These are phyloP conservation scores for Diaporthe sp. DNA, from an alignment of 2,329 filamentous ascomycete species.

Conservation along the genomic window DNA sequence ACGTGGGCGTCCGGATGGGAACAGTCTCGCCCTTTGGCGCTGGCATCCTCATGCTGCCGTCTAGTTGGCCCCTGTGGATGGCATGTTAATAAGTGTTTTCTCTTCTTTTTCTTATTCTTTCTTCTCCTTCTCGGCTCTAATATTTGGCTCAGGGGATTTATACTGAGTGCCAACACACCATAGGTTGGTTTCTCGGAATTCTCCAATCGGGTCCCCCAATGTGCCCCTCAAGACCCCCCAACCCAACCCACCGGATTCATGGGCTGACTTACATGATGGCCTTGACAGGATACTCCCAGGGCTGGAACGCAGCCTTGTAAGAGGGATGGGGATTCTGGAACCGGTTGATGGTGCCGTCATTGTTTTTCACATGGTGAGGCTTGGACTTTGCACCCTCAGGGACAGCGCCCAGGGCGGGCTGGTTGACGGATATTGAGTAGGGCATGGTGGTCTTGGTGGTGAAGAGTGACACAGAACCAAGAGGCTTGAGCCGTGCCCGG, in stretches of 20 bases:
- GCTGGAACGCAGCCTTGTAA: conserved; percentile 46
- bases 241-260: not conserved
- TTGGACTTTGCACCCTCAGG: conserved; percentile 60
- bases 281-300: conserved; percentile 47
- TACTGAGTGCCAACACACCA: not conserved
- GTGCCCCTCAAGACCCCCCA: not conserved
- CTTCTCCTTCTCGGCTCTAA: not conserved
- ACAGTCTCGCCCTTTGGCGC: conserved; percentile 77
- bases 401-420: conserved; percentile 52
- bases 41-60: conserved; percentile 62
- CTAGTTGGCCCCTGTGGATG: conserved; percentile 35
- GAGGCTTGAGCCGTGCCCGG: conserved; percentile 26
- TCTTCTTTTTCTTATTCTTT: not conserved
- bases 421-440: conserved; percentile 51
- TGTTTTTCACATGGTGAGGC: conserved; percentile 62
- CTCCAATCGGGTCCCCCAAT: not conserved
- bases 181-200: not conserved
- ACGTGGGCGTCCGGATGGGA: conserved; percentile 75
- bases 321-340: conserved; percentile 69
- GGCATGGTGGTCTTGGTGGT: conserved; percentile 26
- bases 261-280: conserved; percentile 53
- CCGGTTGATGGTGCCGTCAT: conserved; percentile 55
- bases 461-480: not conserved
- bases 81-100: not conserved
- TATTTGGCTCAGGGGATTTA: not conserved